These are phyloP conservation scores for Thermothelomyces thermophilus DNA, from an alignment of 2,329 filamentous ascomycete species.

Conservation along the genomic window DNA sequence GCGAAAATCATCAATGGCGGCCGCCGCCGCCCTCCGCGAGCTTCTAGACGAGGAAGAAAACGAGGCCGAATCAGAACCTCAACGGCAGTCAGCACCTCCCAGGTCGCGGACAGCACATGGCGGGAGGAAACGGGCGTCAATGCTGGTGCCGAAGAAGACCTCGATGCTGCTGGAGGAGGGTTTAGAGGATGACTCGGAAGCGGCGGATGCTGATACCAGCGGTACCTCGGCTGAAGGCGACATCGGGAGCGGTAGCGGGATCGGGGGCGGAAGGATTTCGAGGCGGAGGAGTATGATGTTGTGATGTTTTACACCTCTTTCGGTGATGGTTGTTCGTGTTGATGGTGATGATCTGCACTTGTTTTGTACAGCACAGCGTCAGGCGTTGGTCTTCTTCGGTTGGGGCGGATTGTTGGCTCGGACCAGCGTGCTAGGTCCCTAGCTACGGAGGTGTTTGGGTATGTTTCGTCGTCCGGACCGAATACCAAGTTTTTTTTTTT, in stretches of 20 bases:
- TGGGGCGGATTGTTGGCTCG: background rate
- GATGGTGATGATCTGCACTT: background rate
- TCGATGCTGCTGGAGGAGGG: slow-evolving; percentile 12
- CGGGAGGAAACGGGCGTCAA: slow-evolving; percentile 37
- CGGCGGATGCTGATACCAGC: slow-evolving; percentile 25
- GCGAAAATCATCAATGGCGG: slow-evolving; percentile 19
- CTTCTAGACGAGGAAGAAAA: slow-evolving; percentile 27
- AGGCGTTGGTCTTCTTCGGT: background rate
- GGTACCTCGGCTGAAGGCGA: slow-evolving; percentile 18
- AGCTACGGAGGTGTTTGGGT: background rate
- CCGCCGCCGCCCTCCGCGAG: slow-evolving; percentile 15
- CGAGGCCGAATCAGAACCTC: slow-evolving; percentile 9
- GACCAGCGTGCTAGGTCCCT: background rate
- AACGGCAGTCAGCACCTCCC: background rate
- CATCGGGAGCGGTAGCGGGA: slow-evolving; percentile 18
- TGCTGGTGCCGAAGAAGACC: slow-evolving; percentile 33
- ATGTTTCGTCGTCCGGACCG: background rate
- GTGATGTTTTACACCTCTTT: slow-evolving; percentile 30
- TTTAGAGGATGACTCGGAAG: slow-evolving; percentile 20
- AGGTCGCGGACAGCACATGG: slow-evolving; percentile 3
- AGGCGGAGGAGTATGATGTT: slow-evolving; percentile 55
- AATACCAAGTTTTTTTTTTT: too few relatives aligned
- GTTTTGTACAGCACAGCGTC: slow-evolving; percentile 1
- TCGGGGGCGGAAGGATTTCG: slow-evolving; percentile 27
- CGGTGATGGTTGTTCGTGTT: background rate